Conservation (phyloP, 768 basidiomycete species). For the Suillus plorans region DNA sequence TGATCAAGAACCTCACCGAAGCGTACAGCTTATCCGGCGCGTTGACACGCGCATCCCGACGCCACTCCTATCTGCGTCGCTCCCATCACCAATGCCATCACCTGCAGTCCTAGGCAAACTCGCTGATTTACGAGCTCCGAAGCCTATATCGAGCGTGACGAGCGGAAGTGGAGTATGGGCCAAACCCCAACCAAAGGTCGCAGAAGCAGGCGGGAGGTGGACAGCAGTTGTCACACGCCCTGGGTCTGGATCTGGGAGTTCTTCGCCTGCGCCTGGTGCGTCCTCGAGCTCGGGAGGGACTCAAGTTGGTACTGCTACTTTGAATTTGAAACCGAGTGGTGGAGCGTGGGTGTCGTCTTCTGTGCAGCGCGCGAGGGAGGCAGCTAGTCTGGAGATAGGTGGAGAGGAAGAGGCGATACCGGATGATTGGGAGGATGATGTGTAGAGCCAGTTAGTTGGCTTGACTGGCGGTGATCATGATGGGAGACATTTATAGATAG, state of each 20-base stretch:
- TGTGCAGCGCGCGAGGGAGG: constrained; percentile 16
- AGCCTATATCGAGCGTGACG: constrained; percentile 3
- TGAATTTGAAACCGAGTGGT: constrained; percentile 1
- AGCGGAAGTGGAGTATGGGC: background rate
- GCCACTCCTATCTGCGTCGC: constrained; percentile 49
- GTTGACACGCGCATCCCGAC: constrained; percentile 79
- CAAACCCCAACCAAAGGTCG: constrained; percentile 9
- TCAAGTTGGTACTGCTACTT: background rate
- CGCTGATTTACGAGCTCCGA: constrained; percentile 46
- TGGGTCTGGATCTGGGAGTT: constrained; percentile 10
- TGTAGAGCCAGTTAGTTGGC: constrained; percentile 15
- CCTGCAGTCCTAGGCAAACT: constrained; percentile 57
- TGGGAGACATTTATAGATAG: background rate
- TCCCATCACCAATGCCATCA: background rate
- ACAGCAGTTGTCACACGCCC: constrained; percentile 17
- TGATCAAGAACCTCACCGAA: constrained; percentile 87
- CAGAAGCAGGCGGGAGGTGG: constrained; percentile 17
- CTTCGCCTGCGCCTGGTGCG: background rate
- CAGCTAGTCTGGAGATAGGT: background rate
- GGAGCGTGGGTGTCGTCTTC: constrained; percentile 23
- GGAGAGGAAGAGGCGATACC: constrained; percentile 35
- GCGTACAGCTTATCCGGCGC: constrained; percentile 79
- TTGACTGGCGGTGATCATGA: background rate
- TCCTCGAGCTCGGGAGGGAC: constrained; percentile 1
- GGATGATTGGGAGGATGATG: constrained; percentile 58